Base-by-base conservation (phyloP, 1,284 basidiomycete species). In the Cystobasidium slooffiae region DNA sequence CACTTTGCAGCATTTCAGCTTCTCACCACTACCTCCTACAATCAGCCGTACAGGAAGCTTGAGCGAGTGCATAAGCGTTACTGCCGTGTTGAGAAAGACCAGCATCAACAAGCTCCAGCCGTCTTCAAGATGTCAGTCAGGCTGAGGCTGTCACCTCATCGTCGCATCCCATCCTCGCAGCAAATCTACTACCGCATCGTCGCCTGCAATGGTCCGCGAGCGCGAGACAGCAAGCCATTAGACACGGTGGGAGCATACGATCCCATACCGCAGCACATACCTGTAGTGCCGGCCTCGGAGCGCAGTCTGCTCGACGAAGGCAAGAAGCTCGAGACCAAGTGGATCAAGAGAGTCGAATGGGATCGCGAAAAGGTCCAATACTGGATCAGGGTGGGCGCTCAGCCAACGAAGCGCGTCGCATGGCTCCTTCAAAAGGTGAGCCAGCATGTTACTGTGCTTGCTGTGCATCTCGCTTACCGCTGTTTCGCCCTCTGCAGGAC, bases 201-300 rank as follows among this genome's bases (percentile, higher is more conserved):
- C 37, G 70, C 55, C 20, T 53, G n/a, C 62, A 73, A 55, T 39
- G 51, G 14, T 2, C 62, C 62, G 16, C 39, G 49, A 46, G 70
- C 62, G n/a, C 41, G 70, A 55, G 70, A 73, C 55, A 56, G 53
- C 41, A 37, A 53, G 63, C 70, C 70, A 4, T 9, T 73, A 20
- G 70, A 73, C 39, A 73, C 70, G 5, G 43, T 73, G n/a, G 70
- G 70, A n/a, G 58, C 62, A 43, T 73, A 73, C 63, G 70, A 73
- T 55, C 51, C 70, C 20, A 46, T 66, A 7, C 70, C 70, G 8
- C 20, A 39, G 49, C 52, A 47, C 24, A 51, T 73, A 20, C 63
- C 70, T 14, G 20, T 39, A 16, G 37, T 47, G 20, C 70, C 62
- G 3, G 39, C 41, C 6, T 24, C 51, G 16, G 63, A 65, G 63